Conservation (phyloP, 305 asterid genomes). For the Rubia peregrina region DNA sequence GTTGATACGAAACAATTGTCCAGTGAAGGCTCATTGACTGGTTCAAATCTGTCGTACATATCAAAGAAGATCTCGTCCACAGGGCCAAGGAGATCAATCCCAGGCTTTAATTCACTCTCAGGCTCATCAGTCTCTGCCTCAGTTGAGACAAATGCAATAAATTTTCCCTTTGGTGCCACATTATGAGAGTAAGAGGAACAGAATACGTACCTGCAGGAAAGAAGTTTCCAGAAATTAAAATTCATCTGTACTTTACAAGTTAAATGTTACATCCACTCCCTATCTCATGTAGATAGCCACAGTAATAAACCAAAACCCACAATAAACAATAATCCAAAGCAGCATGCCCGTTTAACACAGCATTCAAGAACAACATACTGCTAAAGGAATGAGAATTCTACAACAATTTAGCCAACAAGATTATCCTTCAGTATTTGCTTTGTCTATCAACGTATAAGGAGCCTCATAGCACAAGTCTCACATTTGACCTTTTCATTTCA, state of each 20-base stretch:
- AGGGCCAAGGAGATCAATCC: constrained; percentile 88
- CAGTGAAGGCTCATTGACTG: constrained; percentile 63
- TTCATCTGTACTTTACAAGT: background rate
- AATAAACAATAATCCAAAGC: background rate
- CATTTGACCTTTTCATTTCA: background rate
- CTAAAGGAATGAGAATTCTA: background rate
- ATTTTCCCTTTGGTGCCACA: constrained; percentile 97
- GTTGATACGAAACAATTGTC: constrained; percentile 93
- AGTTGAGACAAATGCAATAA: constrained; percentile 87
- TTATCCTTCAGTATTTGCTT: background rate
- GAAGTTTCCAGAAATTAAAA: constrained; percentile 6
- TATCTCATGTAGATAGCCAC: background rate
- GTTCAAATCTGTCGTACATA: constrained; percentile 68
- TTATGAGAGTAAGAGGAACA: constrained; percentile 97
- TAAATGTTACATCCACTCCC: background rate
- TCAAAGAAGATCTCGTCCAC: constrained; percentile 91
- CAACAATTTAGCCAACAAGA: no score
- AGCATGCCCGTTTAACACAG: background rate
- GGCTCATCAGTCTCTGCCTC: constrained; percentile 95
- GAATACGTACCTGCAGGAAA: constrained; percentile 68
- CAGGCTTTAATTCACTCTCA: constrained; percentile 77
- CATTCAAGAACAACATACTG: background rate
- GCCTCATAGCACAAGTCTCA: background rate
- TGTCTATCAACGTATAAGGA: background rate
- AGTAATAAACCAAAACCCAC: background rate